These are phyloP conservation scores for Secale cereale DNA, from an alignment of 176 grass and related monocot species.

Conservation along the genomic window DNA sequence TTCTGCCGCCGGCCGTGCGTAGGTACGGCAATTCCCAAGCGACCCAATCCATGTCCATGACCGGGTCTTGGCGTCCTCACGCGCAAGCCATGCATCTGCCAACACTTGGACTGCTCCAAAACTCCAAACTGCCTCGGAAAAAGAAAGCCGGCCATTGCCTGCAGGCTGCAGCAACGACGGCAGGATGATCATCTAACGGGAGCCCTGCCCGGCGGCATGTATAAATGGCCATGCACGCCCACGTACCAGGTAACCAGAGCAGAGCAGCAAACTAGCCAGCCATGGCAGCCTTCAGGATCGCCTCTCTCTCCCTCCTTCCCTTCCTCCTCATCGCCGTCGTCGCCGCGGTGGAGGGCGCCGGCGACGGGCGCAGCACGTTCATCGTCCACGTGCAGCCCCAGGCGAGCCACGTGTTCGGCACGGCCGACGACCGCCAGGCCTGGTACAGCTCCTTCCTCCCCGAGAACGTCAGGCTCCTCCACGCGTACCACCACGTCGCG, in stretches of 20 bases:
- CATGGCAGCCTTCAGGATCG: slow-evolving; percentile 18
- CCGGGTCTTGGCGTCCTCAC: background rate
- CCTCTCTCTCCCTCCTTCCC: background rate
- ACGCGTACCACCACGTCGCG: slow-evolving; percentile 54
- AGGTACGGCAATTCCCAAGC: slow-evolving; percentile 12
- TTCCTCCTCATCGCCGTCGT: background rate
- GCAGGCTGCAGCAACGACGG: background rate
- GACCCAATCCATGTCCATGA: background rate
- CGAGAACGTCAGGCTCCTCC: slow-evolving; percentile 27
- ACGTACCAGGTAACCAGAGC: background rate
- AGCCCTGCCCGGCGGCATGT: background rate
- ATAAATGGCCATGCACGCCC: slow-evolving; percentile 4
- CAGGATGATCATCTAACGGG: background rate
- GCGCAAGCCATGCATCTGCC: background rate
- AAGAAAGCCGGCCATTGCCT: slow-evolving; percentile 12
- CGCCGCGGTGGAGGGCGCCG: background rate
- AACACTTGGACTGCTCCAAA: background rate
- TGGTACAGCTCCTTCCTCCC: slow-evolving; percentile 49
- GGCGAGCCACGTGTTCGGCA: background rate
- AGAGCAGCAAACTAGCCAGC: background rate
- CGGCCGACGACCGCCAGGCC: slow-evolving; percentile 21
- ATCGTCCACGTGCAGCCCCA: slow-evolving; percentile 38
- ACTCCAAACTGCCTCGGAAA: background rate
- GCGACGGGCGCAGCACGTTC: slow-evolving; percentile 15
- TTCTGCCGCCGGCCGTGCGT: background rate